These are phyloP conservation scores for Dipsacomyces acuminosporus DNA, from an alignment of 371 early-diverging fungal genomes.

Conservation along the genomic window DNA sequence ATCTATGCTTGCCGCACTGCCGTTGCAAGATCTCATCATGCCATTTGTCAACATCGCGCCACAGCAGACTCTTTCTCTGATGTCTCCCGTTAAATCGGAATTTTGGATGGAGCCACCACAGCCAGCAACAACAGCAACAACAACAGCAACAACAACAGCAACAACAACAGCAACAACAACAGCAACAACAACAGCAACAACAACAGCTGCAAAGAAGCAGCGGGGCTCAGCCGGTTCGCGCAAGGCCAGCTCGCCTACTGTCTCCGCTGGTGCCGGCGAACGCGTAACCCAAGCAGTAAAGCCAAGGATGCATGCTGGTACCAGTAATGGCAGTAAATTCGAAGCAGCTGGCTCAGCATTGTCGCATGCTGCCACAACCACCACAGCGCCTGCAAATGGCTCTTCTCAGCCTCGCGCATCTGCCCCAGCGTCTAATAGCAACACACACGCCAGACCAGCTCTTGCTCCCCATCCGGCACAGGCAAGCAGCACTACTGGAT, in stretches of 20 bases:
- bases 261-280: too few relatives aligned
- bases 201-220: too few relatives aligned
- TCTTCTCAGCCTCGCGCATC: neutral
- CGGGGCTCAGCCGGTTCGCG: too few relatives aligned
- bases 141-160: constrained; percentile 1
- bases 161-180: neutral
- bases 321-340: too few relatives aligned
- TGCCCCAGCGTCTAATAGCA: too few relatives aligned
- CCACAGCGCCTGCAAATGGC: neutral
- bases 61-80: constrained; percentile 22
- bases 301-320: too few relatives aligned
- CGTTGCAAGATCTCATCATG: constrained; percentile 5
- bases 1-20: constrained; percentile 23
- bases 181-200: too few relatives aligned
- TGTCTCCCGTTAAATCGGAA: neutral
- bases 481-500: neutral
- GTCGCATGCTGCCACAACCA: too few relatives aligned
- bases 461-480: neutral
- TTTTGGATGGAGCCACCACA: neutral
- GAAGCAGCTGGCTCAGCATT: too few relatives aligned
- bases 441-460: neutral
- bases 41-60: constrained; percentile 28
- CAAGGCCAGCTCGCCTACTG: too few relatives aligned
- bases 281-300: too few relatives aligned
- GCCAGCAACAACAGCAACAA: neutral